Evolutionary conservation across 1,139 yeast genomes (phyloP).

Genomic region (Kluyveromyces sp.): DNA sequence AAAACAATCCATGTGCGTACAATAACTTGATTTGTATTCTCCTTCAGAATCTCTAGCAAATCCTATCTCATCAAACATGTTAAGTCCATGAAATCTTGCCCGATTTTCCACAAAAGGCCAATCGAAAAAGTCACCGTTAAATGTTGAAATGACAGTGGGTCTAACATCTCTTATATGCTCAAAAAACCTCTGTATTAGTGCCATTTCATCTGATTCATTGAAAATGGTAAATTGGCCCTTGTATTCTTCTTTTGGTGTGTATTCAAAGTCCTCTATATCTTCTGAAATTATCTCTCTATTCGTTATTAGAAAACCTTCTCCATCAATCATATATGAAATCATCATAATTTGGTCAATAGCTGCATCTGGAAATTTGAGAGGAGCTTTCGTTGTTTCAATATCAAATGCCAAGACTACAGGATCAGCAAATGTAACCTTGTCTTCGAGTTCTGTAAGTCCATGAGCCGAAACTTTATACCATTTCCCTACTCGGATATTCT

Average conservation of each 20-base stretch:
- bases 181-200: conserved; percentile 65
- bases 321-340: conserved; percentile 99
- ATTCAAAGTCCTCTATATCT: conserved; percentile 94
- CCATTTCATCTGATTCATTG: conserved; percentile 82
- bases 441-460: conserved; percentile 48
- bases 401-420: conserved; percentile 96
- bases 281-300: conserved; percentile 90
- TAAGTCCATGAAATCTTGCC: conserved; percentile 72
- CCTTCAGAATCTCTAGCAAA: conserved; percentile 85
- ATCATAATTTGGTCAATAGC: conserved; percentile 93
- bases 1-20: conserved; percentile 96
- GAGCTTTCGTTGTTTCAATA: conserved; percentile 96
- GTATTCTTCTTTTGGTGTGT: conserved; percentile 94
- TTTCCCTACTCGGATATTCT: conserved; percentile 80
- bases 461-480: conserved; percentile 84
- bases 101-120: conserved; percentile 98
- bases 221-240: conserved; percentile 86
- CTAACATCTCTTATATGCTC: conserved; percentile 82
- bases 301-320: conserved; percentile 89
- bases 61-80: conserved; percentile 91
- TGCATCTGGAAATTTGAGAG: conserved; percentile 91
- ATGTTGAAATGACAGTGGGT: conserved; percentile 95
- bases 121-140: conserved; percentile 97
- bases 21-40: conserved; percentile 85
- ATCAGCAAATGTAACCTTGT: conserved; percentile 88